Base-by-base conservation (phyloP, 257 asterid genomes). In the Solanum peruvianum region DNA sequence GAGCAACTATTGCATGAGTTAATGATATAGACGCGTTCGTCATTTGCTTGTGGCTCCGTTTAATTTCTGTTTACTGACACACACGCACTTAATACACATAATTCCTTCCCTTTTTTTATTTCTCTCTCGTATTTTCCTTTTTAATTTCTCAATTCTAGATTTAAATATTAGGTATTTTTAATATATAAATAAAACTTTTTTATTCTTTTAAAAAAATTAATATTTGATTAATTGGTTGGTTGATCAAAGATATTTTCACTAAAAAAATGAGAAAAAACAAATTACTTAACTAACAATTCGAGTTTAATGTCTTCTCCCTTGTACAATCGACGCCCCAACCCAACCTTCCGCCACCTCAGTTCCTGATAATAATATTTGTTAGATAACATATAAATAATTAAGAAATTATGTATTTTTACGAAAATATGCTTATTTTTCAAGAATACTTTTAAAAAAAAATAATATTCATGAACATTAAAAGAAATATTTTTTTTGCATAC, bases 1-100 rank as follows among this genome's bases (percentile, higher is more conserved):
- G 67, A 60, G 82, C 75, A 47, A 33, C 66, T 49, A 52, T 67
- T 81, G 85, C 86, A 84, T 89, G 89, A 86, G 39, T 78, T 37
- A 45, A 60, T 56, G 62, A 29, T 62, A 25, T 41, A 31, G 35
- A 42, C 33, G 45, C 73, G 4, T 14, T 12, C 64, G 70, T 42
- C 62, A 33, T 33, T 45, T 33, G 31, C 44, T 47, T 69, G 6
- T 20, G 64, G 64, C 7, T 4, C 2, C 3, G 75, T 47, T 80
- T 15, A 80, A 47, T 27, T 80, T 80, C 83, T 41, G 1, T 41
- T 39, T 27, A 70, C 23, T 21, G 67, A 21, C 69, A 62, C 8
- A 60, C 27, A 60, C 27, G 25, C 25, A 49, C 67, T 60, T 60
- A 60, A 60, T 23, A 60, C 9, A 60, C 69, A 23, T 60, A 56